Conservation (phyloP, 176 grass and related monocot species). For the Dactylis glomerata region DNA sequence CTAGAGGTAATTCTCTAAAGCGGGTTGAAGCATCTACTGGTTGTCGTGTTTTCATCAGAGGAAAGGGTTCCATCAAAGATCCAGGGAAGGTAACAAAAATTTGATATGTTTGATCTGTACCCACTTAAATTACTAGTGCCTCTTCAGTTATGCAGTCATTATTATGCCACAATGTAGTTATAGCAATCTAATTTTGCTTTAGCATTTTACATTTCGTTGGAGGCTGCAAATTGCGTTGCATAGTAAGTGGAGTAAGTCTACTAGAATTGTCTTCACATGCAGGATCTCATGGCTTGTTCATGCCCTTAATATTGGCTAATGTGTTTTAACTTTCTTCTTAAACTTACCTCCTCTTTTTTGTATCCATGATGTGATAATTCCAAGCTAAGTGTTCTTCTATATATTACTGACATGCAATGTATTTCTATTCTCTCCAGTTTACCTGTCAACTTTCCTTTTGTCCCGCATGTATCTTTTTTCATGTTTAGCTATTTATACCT, state of each 20-base stretch:
- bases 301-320: not conserved
- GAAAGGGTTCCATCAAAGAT: conserved; percentile 98
- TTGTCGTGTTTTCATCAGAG: conserved; percentile 99
- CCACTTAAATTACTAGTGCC: not conserved
- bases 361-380: not conserved
- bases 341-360: not conserved
- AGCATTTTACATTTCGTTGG: not conserved
- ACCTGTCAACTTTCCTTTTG: not conserved
- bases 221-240: not conserved
- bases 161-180: not conserved
- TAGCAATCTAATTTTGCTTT: not conserved
- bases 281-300: not conserved
- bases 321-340: not conserved
- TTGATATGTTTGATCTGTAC: conserved; percentile 8
- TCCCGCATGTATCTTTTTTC: not conserved
- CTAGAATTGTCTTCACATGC: not conserved
- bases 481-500: not conserved
- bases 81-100: conserved; percentile 79
- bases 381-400: not conserved
- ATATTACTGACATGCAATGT: not conserved
- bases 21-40: conserved; percentile 92
- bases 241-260: not conserved
- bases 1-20: conserved; percentile 95
- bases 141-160: not conserved
- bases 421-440: not conserved